Percentiles rank a stretch among this genome's conserved stretches.
Evolutionary conservation across 768 basidiomycete species (phyloP).

Genomic region (Hericium alpestre): DNA sequence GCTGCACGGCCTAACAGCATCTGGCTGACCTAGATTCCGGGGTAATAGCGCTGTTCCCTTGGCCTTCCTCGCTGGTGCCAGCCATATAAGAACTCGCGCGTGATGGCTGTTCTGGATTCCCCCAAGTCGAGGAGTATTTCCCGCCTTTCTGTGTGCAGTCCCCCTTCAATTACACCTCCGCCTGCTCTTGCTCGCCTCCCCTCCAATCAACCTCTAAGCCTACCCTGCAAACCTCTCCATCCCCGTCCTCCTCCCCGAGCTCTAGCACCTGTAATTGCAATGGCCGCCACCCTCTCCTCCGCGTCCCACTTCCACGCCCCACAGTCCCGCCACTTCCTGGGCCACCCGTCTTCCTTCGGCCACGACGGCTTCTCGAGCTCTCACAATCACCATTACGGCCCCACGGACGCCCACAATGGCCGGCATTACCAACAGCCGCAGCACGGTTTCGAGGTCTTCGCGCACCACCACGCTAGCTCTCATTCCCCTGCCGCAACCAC

Average conservation of each 20-base stretch:
- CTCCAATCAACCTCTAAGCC: not conserved
- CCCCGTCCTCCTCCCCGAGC: not conserved
- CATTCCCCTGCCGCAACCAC: not conserved
- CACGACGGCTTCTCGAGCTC: not conserved
- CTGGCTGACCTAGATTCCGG: no score
- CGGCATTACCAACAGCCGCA: not conserved
- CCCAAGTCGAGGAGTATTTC: not conserved
- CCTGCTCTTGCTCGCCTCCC: not conserved
- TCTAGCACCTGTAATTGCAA: not conserved
- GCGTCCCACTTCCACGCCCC: not conserved
- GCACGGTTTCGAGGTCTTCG: conserved; percentile 6
- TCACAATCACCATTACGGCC: not conserved
- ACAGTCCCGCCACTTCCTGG: not conserved
- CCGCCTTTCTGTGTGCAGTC: not conserved
- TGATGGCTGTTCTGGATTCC: not conserved
- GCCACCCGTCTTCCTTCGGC: not conserved
- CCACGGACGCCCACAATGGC: not conserved
- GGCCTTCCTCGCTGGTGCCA: no score
- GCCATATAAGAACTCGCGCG: no score
- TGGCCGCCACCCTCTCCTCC: conserved; percentile 5
- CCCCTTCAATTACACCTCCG: not conserved
- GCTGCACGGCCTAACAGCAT: no score
- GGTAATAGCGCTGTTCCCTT: no score
- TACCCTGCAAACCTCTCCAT: not conserved
- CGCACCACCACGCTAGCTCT: not conserved